Evolutionary conservation across 2,329 filamentous ascomycete genomes (phyloP).

Genomic region (Neonectria magnoliae): DNA sequence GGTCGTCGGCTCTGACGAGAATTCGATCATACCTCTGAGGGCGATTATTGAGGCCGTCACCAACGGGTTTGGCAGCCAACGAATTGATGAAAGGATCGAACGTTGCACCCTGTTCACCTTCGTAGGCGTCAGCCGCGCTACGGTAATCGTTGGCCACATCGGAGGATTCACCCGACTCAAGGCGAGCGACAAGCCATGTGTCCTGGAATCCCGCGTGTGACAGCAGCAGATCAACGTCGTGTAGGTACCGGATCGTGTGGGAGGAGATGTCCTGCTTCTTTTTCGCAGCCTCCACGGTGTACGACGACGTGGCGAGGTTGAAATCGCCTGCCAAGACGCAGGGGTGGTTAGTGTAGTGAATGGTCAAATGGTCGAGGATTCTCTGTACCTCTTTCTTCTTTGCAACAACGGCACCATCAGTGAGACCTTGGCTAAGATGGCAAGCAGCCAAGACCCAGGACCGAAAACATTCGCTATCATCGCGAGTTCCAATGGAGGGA

Average conservation of each 20-base stretch:
- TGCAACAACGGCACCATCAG: constrained; percentile 64
- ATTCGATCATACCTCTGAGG: constrained; percentile 75
- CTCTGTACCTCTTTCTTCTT: constrained; percentile 67
- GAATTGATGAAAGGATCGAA: constrained; percentile 69
- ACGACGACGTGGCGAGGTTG: constrained; percentile 69
- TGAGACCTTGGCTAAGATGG: constrained; percentile 70
- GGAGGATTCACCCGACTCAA: constrained; percentile 55
- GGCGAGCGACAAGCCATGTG: constrained; percentile 58
- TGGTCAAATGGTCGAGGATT: constrained; percentile 58
- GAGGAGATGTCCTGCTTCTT: constrained; percentile 63
- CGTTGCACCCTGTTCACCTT: constrained; percentile 72
- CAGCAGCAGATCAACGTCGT: constrained; percentile 58
- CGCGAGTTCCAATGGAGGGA: constrained; percentile 31
- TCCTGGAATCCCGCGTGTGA: constrained; percentile 60
- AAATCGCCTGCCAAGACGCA: constrained; percentile 72
- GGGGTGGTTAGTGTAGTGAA: constrained; percentile 53
- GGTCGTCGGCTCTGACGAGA: constrained; percentile 55
- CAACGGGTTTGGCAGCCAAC: constrained; percentile 62
- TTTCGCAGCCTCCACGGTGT: constrained; percentile 63
- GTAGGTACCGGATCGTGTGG: constrained; percentile 56
- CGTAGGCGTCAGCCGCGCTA: constrained; percentile 51
- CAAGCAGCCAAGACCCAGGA: constrained; percentile 65
- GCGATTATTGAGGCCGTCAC: constrained; percentile 58
- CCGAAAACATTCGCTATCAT: constrained; percentile 34
- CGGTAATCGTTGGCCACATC: constrained; percentile 38